Evolutionary conservation across 2,329 filamentous ascomycete species (phyloP), one percentile per base, ranked within the genome.

Genomic region (Botrytis cinerea): DNA sequence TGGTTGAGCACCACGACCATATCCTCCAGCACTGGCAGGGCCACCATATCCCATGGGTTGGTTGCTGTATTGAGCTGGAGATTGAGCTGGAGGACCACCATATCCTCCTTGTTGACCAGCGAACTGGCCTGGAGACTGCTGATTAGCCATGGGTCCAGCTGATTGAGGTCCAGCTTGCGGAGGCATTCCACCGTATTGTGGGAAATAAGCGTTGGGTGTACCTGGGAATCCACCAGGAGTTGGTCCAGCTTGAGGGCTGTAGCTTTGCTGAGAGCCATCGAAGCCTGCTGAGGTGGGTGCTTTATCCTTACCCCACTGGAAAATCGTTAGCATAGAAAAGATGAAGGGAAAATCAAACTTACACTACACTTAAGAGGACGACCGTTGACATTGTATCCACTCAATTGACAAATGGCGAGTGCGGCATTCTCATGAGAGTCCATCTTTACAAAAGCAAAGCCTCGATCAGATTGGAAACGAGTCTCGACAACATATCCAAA

Each of bases 391-490:
- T 98, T 97, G 86, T 98, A 99, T 46, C 95, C 95, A 80, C 95
- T 98, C 81, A 99, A 88, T 82, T 98, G 95, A 84, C 96, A 99
- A 81, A 99, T 99, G 48, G 95, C 94, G 92, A 97, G 97, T 72
- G 96, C 95, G 4, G 96, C 96, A 81, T 98, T 98, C 85, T 99
- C 96, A 81, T 99, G 96, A 10, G 91, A 92, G 82, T 99, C 96
- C 95, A 99, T 97, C 87, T 99, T 99, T 83, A 99, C 94, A 83
- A 99, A 99, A 12, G 96, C 94, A 82, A 99, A 99, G 22, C 96
- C 96, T 78, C 96, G 93, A 82, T 99, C 96, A 72, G 96, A 94
- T 84, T 99, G 96, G 88, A 99, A 97, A 74, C 96, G 93, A 69
- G 95, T 98, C 85, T 99, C 96, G 70, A 97, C 93, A 62, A 99